phyloP scores from a whole-genome alignment of 176 grass and related monocot species.

The Avena eriantha region DNA sequence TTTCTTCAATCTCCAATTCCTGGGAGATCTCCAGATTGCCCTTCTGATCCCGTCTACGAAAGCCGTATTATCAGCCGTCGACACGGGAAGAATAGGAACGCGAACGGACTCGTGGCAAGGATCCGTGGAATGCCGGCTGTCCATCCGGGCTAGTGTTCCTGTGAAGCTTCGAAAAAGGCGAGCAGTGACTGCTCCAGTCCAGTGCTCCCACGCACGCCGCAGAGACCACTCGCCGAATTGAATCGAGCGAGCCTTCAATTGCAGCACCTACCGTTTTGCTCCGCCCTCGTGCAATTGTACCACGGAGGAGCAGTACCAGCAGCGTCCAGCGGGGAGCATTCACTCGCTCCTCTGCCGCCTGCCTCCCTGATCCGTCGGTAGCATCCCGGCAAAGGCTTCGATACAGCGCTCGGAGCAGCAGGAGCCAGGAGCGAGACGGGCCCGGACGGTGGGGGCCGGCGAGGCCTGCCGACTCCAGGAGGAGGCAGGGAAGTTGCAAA shows the following conservation, averaged over 20 bases:
- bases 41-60: not conserved
- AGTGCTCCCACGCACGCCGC: not conserved
- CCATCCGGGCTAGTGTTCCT: not conserved
- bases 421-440: not conserved
- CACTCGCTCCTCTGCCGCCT: constrained; percentile 6
- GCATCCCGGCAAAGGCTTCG: not conserved
- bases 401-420: constrained; percentile 5
- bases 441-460: not conserved
- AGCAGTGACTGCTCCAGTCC: not conserved
- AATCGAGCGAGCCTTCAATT: constrained; percentile 34
- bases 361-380: not conserved
- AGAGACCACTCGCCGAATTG: constrained; percentile 35
- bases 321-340: not conserved
- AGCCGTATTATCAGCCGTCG: not conserved
- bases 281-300: constrained; percentile 4
- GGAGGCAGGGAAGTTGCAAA: not conserved
- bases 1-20: not conserved
- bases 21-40: not conserved
- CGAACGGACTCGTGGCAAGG: not conserved
- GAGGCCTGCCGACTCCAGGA: not conserved
- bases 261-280: constrained; percentile 32
- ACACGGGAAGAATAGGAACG: not conserved
- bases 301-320: not conserved
- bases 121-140: not conserved
- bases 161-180: constrained; percentile 34